Base-by-base conservation (phyloP, 192 early-diverging fungal genomes). In the Phlyctochytrium arcticum region DNA sequence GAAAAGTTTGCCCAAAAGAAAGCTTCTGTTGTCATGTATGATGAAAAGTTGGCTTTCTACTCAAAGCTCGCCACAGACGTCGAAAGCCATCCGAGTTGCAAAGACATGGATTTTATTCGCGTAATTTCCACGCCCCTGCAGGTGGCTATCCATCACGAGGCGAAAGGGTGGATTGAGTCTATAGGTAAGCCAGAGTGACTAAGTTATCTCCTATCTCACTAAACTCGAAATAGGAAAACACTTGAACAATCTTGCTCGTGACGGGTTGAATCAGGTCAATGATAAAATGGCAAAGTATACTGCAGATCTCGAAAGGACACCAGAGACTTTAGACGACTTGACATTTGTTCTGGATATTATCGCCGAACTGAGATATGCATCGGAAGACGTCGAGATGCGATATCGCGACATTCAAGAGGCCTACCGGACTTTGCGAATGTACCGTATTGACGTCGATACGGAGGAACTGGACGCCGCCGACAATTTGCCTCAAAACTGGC, bases 1-100 rank as follows among this genome's bases (percentile, higher is more conserved):
- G 84, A 86, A 66, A 86, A 86, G 62, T 86, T 86, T 75, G 81
- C 84, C 1, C 76, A 83, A 29, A 86, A 86, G 57, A 86, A 84
- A 57, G 82, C 84, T 9, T 73, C 74, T 7, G 75, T 81, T 15
- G 67, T 79, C 7, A 66, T 59, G 37, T 86, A 82, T 57, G 84
- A 86, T 56, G 78, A 81, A 17, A 84, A 84, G 72, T 68, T 86
- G 8, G 69, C 69, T 15, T 86, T 83, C 51, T 86, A 86, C 60
- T 68, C 78, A 12, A 86, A 84, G 57, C 57, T 86, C 31, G 82
- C 80, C 3, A 72, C 67, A 59, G 84, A 86, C 56, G 84, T 86
- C 4, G 78, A 86, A 26, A 67, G 56, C 37, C 78, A 83, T 51
- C 34, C 69, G 5, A 62, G 60, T 26, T 49, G 58, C 17, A 75